Percentiles rank a stretch among this genome's conserved stretches.
Evolutionary conservation across 441 rosid genomes (phyloP).

Genomic region (Daphne laureola): DNA sequence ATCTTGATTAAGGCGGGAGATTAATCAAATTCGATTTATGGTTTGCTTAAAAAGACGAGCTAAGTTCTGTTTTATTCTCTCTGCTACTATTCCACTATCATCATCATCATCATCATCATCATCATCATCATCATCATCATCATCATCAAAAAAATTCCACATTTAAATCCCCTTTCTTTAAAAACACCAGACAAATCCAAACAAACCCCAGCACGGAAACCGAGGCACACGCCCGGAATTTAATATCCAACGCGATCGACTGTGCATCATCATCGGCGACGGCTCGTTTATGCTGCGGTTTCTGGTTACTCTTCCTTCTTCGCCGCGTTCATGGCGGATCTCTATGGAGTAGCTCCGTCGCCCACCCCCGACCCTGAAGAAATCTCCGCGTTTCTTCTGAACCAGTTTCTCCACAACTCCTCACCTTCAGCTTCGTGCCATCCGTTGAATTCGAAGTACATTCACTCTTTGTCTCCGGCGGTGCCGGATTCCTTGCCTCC

Average conservation of each 20-base stretch:
- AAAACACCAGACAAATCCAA: background rate
- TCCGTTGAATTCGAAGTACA: conserved; percentile 18
- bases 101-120: background rate
- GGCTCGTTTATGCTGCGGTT: background rate
- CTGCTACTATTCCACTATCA: background rate
- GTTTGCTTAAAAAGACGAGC: background rate
- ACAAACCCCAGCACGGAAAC: conserved; percentile 18
- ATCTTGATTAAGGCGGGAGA: conserved; percentile 45
- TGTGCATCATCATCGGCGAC: background rate
- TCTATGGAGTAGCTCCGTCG: conserved; percentile 29
- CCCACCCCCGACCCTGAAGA: conserved; percentile 42
- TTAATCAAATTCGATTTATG: conserved; percentile 33
- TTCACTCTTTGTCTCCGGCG: conserved; percentile 15
- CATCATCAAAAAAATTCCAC: background rate
- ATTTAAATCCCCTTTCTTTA: conserved; percentile 3
- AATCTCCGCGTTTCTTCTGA: conserved; percentile 40
- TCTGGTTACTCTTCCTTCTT: background rate
- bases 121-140: background rate
- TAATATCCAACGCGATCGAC: background rate
- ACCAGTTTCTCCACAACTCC: conserved; percentile 39
- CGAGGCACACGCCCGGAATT: conserved; percentile 6
- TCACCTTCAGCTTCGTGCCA: conserved; percentile 28
- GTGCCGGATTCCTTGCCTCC: conserved; percentile 8
- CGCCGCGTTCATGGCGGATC: conserved; percentile 33
- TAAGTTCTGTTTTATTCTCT: background rate